Percentiles rank a stretch among this genome's conserved stretches.
These are phyloP conservation scores for Ogataea saltuana DNA, from an alignment of 805 yeast species.

Conservation along the genomic window DNA sequence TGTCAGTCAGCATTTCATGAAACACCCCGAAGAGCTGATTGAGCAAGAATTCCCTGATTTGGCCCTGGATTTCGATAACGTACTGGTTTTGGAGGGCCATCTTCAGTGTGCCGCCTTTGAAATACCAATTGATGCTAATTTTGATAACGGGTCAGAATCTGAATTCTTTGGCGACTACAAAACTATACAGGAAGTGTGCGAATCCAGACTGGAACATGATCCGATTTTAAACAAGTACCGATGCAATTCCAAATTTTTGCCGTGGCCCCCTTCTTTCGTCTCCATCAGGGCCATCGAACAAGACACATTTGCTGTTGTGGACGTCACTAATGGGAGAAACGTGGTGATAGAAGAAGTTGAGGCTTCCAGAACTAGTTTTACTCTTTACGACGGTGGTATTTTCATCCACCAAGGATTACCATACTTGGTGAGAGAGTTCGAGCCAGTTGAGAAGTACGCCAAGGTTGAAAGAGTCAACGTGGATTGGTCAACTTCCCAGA, in stretches of 20 bases:
- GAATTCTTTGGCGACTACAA: conserved; percentile 53
- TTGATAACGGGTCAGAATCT: conserved; percentile 46
- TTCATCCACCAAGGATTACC: conserved; percentile 93
- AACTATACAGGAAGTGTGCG: conserved; percentile 25
- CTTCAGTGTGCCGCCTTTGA: conserved; percentile 95
- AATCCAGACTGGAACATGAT: conserved; percentile 42
- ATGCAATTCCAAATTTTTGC: conserved; percentile 59
- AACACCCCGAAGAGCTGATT: conserved; percentile 61
- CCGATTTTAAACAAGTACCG: conserved; percentile 50
- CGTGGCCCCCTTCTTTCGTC: conserved; percentile 79
- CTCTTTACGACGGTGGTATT: conserved; percentile 89
- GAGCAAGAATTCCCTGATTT: conserved; percentile 57
- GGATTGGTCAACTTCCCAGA: conserved; percentile 88
- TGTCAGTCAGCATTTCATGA: conserved; percentile 80
- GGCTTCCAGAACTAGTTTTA: conserved; percentile 83
- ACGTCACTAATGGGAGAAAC: conserved; percentile 75
- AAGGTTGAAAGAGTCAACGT: conserved; percentile 86
- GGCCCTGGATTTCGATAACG: conserved; percentile 60
- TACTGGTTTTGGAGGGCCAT: conserved; percentile 73
- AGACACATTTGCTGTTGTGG: conserved; percentile 84
- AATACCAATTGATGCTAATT: conserved; percentile 51
- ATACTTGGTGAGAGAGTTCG: conserved; percentile 81
- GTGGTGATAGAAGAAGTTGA: conserved; percentile 86
- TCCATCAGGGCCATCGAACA: conserved; percentile 83
- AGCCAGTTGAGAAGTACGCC: conserved; percentile 76